Evolutionary conservation across 495 filamentous ascomycete genomes (phyloP).

Genomic region (Parachaetomium inaequale): DNA sequence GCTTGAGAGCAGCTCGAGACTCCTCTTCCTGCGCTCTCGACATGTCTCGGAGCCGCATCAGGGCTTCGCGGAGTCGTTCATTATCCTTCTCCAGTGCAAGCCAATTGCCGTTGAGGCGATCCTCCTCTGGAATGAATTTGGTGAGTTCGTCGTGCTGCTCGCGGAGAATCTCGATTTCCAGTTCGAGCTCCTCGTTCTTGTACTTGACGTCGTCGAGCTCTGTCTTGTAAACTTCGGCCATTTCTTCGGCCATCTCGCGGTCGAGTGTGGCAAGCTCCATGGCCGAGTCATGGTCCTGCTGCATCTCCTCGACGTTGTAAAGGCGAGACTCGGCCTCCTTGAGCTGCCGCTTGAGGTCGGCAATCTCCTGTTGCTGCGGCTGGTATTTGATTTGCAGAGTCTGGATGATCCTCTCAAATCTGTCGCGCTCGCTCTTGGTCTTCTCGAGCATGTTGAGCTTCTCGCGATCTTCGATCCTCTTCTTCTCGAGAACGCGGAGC

Average conservation of each 20-base stretch:
- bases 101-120: conserved; percentile 81
- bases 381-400: conserved; percentile 89
- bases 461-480: conserved; percentile 81
- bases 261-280: conserved; percentile 88
- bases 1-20: conserved; percentile 70
- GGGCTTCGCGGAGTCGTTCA: conserved; percentile 79
- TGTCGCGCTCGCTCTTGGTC: conserved; percentile 74
- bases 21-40: conserved; percentile 83
- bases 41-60: conserved; percentile 79
- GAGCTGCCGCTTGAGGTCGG: conserved; percentile 67
- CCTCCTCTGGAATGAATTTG: conserved; percentile 82
- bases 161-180: conserved; percentile 81
- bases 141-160: conserved; percentile 83
- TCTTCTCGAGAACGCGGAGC: conserved; percentile 74
- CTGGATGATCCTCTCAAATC: conserved; percentile 83
- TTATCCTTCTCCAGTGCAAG: conserved; percentile 87
- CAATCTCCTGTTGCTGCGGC: conserved; percentile 76
- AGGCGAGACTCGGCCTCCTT: conserved; percentile 69
- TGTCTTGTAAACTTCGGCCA: conserved; percentile 70
- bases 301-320: conserved; percentile 65
- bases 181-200: conserved; percentile 75
- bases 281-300: conserved; percentile 76
- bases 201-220: conserved; percentile 75
- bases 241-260: conserved; percentile 95
- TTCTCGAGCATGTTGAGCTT: conserved; percentile 75